A percentile compares a stretch with the other conserved stretches of the same genome.
phyloP scores from a whole-genome alignment of 495 filamentous ascomycete species.

The Aspergillus biplanus region DNA sequence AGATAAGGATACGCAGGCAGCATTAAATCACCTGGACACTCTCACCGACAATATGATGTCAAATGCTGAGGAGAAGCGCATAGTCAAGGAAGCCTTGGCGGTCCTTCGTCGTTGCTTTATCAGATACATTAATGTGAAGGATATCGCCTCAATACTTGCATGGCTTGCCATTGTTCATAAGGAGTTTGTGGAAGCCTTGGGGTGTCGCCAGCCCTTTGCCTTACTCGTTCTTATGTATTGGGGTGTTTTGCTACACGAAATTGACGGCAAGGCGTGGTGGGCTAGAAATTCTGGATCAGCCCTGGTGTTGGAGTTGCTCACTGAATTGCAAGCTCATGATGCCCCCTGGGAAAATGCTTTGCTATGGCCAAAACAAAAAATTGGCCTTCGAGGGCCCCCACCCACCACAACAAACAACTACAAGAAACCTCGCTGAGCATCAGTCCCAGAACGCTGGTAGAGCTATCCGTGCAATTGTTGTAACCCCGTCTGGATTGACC shows the following conservation, averaged over 20 bases:
- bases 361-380: slow-evolving; percentile 38
- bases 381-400: slow-evolving; percentile 28
- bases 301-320: slow-evolving; percentile 36
- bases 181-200: slow-evolving; percentile 38
- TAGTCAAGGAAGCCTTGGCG: slow-evolving; percentile 36
- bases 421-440: background rate
- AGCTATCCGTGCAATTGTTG: too few relatives aligned
- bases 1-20: slow-evolving; percentile 32
- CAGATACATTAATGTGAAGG: slow-evolving; percentile 24
- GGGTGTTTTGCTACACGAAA: slow-evolving; percentile 37
- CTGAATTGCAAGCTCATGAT: slow-evolving; percentile 25
- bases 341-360: slow-evolving; percentile 30
- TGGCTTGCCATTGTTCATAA: slow-evolving; percentile 44
- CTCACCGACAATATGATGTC: slow-evolving; percentile 31
- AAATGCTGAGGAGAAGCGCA: slow-evolving; percentile 32
- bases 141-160: slow-evolving; percentile 37
- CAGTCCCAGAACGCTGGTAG: background rate
- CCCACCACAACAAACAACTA: background rate
- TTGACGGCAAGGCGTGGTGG: slow-evolving; percentile 46
- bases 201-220: slow-evolving; percentile 35
- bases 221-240: slow-evolving; percentile 45
- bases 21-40: slow-evolving; percentile 30
- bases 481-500: too few relatives aligned
- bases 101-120: slow-evolving; percentile 36
- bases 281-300: slow-evolving; percentile 37